These are phyloP conservation scores for Fimicolochytrium jonesii DNA, from an alignment of 192 early-diverging fungal species.

Conservation along the genomic window DNA sequence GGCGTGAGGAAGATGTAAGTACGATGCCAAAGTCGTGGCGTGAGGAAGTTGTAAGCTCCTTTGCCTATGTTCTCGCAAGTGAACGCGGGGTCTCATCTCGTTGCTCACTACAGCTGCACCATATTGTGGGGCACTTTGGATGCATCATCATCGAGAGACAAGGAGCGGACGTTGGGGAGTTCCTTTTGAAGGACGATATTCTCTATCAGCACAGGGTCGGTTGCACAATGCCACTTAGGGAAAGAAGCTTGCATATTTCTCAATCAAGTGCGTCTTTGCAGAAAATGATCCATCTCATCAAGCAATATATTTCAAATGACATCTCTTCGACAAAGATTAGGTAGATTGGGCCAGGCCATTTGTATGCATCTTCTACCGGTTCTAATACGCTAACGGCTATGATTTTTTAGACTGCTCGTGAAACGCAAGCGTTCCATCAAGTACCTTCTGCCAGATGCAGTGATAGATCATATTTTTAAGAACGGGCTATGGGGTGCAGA, in stretches of 20 bases:
- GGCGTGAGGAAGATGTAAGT: constrained; percentile 82
- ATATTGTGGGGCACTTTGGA: constrained; percentile 85
- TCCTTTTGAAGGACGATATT: constrained; percentile 85
- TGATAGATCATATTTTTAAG: constrained; percentile 83
- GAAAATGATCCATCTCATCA: constrained; percentile 89
- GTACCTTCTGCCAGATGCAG: constrained; percentile 87
- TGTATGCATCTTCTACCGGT: not conserved
- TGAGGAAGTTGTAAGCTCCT: constrained; percentile 79
- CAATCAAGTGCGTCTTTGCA: too few species aligned
- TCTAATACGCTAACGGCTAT: not conserved
- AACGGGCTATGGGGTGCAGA: constrained; percentile 79
- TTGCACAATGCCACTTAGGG: not conserved
- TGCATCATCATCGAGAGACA: constrained; percentile 95
- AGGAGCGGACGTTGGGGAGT: constrained; percentile 89
- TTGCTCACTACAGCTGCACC: constrained; percentile 65
- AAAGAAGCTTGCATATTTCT: too few species aligned
- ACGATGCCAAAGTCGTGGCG: constrained; percentile 57
- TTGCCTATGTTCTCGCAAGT: constrained; percentile 12
- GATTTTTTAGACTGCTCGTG: constrained; percentile 70
- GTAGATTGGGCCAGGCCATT: constrained; percentile 27
- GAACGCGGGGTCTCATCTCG: not conserved
- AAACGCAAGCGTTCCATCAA: constrained; percentile 91
- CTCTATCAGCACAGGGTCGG: constrained; percentile 79
- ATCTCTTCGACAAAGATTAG: constrained; percentile 96
- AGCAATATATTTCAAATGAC: constrained; percentile 97